Evolutionary conservation across 179 eudicot species (phyloP).

Genomic region (Silene coronaria): DNA sequence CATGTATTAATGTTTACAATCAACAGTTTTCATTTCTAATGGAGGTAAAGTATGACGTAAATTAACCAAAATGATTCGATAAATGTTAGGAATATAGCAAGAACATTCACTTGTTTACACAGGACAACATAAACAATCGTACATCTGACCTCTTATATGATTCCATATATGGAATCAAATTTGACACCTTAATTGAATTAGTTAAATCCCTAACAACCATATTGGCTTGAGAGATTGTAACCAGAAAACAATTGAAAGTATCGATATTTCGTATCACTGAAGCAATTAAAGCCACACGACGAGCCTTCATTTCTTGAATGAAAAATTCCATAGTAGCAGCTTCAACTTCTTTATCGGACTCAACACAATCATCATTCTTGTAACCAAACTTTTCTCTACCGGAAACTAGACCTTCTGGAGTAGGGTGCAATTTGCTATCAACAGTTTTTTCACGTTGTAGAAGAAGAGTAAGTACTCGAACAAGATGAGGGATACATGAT

Average conservation of each 20-base stretch:
- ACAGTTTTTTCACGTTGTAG: constrained; percentile 29
- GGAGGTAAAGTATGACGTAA: no score
- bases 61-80: background rate
- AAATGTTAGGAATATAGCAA: background rate
- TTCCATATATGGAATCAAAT: constrained; percentile 67
- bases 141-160: constrained; percentile 57
- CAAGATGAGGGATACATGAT: constrained; percentile 71
- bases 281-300: constrained; percentile 65
- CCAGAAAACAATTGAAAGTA: constrained; percentile 54
- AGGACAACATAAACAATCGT: constrained; percentile 38
- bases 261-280: constrained; percentile 69
- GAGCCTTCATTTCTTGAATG: constrained; percentile 21
- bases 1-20: no score
- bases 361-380: background rate
- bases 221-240: constrained; percentile 38
- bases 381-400: background rate
- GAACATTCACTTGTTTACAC: constrained; percentile 10
- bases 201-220: constrained; percentile 58
- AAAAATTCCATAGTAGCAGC: constrained; percentile 19
- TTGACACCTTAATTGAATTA: constrained; percentile 29
- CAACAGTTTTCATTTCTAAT: no score
- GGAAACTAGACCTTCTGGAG: background rate
- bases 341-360: constrained; percentile 6
- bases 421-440: background rate
- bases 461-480: constrained; percentile 55